Base-by-base conservation (phyloP, 257 asterid species). In the Scutellaria minor region DNA sequence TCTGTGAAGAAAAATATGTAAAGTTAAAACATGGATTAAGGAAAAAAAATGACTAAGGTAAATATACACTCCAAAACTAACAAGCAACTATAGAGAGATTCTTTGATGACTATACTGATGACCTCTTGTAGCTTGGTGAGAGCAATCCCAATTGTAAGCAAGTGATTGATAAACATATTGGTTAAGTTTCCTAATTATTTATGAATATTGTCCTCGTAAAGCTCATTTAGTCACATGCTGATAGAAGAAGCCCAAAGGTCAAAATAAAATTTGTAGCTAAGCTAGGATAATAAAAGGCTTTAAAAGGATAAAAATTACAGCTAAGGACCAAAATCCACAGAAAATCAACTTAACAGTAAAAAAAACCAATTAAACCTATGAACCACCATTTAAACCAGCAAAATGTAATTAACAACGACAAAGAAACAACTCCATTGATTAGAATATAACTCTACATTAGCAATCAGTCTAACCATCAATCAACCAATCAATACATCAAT, bases 1-100 rank as follows among this genome's bases (percentile, higher is more conserved):
- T 78, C 97, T 90, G 77, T 9, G 18, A 0, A 53, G 27, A 64
- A 46, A 60, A 58, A 63, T 70, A 13, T 18, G 18, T 20, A 60
- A 52, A 64, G 47, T 27, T 69, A 62, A 79, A 14, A 57, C 11
- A 40, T 52, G 9, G n/a, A 71, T 60, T 52, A 65, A 58, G 18
- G 18, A 18, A 18, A 18, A 18, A 18, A 18, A 18, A 18, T 18
- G 18, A 39, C 24, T 7, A 31, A 68, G 2, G 35, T 44, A n/a
- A 2, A 46, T 18, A 42, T 5, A 14, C 6, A n/a, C 7, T 14
- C 8, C 68, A 50, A 61, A 20, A 35, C 0, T 14, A 45, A 8
- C 47, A 5, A 42, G 59, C 14, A 12, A 50, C 65, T 14, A 52
- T 9, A 54, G 60, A 44, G 31, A 78, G 7, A 68, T 77, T 57